phyloP scores from a whole-genome alignment of 1,284 basidiomycete genomes.

The Ceratobasidium sp. region DNA sequence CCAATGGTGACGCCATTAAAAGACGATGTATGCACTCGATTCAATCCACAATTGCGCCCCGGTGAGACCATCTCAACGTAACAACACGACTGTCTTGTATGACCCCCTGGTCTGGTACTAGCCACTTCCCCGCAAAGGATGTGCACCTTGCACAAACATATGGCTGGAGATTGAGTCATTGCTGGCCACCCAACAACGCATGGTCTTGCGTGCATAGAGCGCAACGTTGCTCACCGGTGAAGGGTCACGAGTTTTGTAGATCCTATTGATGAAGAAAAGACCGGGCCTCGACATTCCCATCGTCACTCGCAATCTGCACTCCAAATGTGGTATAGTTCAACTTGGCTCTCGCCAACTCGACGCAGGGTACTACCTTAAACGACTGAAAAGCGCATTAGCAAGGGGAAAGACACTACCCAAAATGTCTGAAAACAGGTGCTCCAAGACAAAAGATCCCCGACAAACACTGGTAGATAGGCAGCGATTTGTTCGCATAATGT shows the following conservation, averaged over 20 bases:
- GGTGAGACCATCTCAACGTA: too few species aligned
- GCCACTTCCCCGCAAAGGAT: too few species aligned
- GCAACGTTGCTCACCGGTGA: background rate
- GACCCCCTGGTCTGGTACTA: too few species aligned
- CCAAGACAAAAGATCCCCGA: background rate
- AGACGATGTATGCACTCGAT: background rate
- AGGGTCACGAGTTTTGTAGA: background rate
- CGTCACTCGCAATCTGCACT: background rate
- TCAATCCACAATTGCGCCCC: background rate
- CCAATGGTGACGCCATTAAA: background rate
- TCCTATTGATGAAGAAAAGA: background rate
- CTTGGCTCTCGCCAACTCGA: background rate
- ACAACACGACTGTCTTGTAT: too few species aligned
- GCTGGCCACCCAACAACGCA: background rate
- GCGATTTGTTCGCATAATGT: conserved; percentile 5
- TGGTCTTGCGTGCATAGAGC: background rate
- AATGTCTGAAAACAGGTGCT: background rate
- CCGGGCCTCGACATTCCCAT: background rate
- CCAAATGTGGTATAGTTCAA: background rate
- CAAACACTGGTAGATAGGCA: background rate
- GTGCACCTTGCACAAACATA: background rate
- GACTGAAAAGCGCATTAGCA: background rate
- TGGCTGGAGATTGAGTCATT: background rate
- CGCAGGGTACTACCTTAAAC: background rate
- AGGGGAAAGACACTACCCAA: background rate